A percentile compares a stretch with the other conserved stretches of the same genome.
Conservation (phyloP, 441 rosid genomes). For the Mallotus japonicus region DNA sequence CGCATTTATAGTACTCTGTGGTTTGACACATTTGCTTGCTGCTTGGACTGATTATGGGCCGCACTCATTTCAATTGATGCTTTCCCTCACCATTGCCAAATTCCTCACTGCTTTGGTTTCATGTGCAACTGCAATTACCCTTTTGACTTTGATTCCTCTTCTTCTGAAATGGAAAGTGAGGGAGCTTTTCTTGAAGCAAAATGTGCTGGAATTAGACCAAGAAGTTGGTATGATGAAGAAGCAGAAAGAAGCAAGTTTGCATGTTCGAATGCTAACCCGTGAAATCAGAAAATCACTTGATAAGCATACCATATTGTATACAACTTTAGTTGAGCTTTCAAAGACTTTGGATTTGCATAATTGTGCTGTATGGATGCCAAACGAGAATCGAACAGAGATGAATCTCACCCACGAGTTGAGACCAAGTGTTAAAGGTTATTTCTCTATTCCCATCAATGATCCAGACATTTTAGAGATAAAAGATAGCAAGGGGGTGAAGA, state of each 20-base stretch:
- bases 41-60: conserved; percentile 88
- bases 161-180: conserved; percentile 92
- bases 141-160: conserved; percentile 81
- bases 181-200: conserved; percentile 83
- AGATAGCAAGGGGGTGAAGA: conserved; percentile 56
- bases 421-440: conserved; percentile 38
- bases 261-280: conserved; percentile 89
- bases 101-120: conserved; percentile 91
- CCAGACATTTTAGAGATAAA: conserved; percentile 59
- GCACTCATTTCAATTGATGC: conserved; percentile 76
- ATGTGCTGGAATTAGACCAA: conserved; percentile 77
- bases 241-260: conserved; percentile 81
- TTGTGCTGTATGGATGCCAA: conserved; percentile 97
- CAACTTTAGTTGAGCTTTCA: conserved; percentile 90
- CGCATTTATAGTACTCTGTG: conserved; percentile 99
- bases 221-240: conserved; percentile 88
- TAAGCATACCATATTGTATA: conserved; percentile 72
- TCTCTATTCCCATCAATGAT: conserved; percentile 51
- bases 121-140: conserved; percentile 91
- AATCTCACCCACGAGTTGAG: conserved; percentile 72
- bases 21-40: conserved; percentile 88
- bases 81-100: conserved; percentile 81
- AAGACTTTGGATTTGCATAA: conserved; percentile 81
- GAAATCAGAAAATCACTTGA: conserved; percentile 94
- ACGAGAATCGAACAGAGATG: conserved; percentile 56